Evolutionary conservation across 331 rosid genomes (phyloP).

Genomic region (Phaseolus coccineus): DNA sequence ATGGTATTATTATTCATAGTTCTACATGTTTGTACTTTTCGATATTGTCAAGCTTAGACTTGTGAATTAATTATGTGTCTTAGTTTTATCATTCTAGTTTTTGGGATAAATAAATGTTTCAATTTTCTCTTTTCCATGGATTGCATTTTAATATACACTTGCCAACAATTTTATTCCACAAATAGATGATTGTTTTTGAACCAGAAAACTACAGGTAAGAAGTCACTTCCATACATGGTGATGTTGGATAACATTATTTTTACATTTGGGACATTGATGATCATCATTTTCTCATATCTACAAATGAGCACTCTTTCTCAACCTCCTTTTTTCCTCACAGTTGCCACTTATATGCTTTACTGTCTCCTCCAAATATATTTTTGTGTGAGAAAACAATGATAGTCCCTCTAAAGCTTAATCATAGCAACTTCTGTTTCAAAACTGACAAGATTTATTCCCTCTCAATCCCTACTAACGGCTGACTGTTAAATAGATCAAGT

Average conservation of each 20-base stretch:
- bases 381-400: constrained; percentile 40
- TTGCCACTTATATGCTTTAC: constrained; percentile 50
- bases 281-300: constrained; percentile 25
- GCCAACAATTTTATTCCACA: background rate
- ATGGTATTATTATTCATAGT: constrained; percentile 23
- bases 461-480: constrained; percentile 37
- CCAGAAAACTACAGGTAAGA: background rate
- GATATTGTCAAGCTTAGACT: constrained; percentile 14
- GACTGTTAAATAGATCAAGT: constrained; percentile 47
- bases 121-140: constrained; percentile 9
- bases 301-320: constrained; percentile 37
- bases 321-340: constrained; percentile 23
- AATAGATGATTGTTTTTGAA: constrained; percentile 3
- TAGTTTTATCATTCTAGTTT: background rate
- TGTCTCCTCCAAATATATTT: constrained; percentile 46
- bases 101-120: constrained; percentile 4
- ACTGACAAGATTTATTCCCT: constrained; percentile 47
- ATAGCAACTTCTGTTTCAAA: constrained; percentile 46
- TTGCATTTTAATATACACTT: constrained; percentile 18
- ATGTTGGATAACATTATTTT: constrained; percentile 11
- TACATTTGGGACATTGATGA: constrained; percentile 29
- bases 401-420: constrained; percentile 40
- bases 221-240: constrained; percentile 43
- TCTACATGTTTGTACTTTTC: constrained; percentile 10
- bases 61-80: background rate